phyloP scores from a whole-genome alignment of 2,329 filamentous ascomycete species.

The Fusarium pseudonygamai region DNA sequence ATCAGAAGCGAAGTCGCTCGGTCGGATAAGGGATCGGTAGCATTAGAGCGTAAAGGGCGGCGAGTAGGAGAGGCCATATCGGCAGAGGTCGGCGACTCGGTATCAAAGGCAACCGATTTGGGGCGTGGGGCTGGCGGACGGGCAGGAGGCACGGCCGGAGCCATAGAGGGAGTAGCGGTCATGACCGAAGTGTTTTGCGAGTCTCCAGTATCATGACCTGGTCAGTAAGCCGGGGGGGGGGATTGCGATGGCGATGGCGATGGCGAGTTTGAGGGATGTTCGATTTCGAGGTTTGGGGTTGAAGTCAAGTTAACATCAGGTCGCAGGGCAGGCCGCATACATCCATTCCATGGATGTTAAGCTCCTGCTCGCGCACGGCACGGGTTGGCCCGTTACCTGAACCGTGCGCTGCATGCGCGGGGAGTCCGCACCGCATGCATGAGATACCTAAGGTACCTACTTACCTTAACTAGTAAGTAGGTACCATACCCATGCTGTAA shows the following conservation, averaged over 20 bases:
- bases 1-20: conserved; percentile 83
- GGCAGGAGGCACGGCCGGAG: conserved; percentile 34
- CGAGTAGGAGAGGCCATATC: conserved; percentile 39
- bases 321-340: conserved; percentile 35
- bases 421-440: conserved; percentile 28
- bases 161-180: conserved; percentile 37
- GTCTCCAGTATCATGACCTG: conserved; percentile 42
- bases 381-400: conserved; percentile 38
- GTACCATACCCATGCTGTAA: conserved; percentile 9
- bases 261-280: conserved; percentile 2
- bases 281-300: background rate
- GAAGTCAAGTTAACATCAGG: conserved; percentile 38
- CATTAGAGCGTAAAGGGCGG: conserved; percentile 46
- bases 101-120: conserved; percentile 36
- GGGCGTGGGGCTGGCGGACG: conserved; percentile 37
- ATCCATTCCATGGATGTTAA: conserved; percentile 12
- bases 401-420: conserved; percentile 34
- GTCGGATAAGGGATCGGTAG: conserved; percentile 71
- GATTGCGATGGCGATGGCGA: background rate
- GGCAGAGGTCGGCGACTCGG: conserved; percentile 39
- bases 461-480: too few species aligned
- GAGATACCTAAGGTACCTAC: background rate
- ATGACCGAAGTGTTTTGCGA: conserved; percentile 40
- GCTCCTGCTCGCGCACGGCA: conserved; percentile 30
- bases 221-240: background rate